Percentiles rank a stretch among this genome's conserved stretches.
Conservation (phyloP, 1,139 yeast species). For the Nematodospora anomalae region DNA sequence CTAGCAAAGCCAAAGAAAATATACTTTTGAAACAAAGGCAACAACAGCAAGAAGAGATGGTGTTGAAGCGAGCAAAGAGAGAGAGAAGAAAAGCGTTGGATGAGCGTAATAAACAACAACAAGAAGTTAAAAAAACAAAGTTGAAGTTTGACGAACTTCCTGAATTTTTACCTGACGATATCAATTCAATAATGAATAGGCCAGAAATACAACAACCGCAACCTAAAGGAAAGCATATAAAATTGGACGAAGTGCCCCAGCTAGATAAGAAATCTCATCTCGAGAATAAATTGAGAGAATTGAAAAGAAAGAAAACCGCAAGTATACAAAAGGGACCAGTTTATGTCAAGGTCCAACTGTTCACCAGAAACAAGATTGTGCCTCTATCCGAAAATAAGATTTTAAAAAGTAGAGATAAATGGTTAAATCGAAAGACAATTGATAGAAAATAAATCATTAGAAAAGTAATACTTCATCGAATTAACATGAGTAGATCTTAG, state of each 20-base stretch:
- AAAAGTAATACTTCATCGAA: too few species aligned
- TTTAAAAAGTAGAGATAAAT: constrained; percentile 49
- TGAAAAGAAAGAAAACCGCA: constrained; percentile 40
- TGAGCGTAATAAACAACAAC: constrained; percentile 49
- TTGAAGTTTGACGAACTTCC: constrained; percentile 36
- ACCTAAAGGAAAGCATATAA: constrained; percentile 34
- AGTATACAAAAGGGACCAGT: constrained; percentile 57
- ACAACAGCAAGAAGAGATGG: constrained; percentile 31
- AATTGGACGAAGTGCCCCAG: constrained; percentile 37
- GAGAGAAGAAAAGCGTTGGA: constrained; percentile 54
- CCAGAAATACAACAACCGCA: constrained; percentile 15
- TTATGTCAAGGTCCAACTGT: constrained; percentile 45
- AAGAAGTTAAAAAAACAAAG: constrained; percentile 28
- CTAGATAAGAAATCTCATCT: constrained; percentile 23
- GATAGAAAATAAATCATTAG: constrained; percentile 37
- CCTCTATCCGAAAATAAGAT: constrained; percentile 48
- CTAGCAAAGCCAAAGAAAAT: constrained; percentile 28
- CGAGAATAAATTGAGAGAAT: constrained; percentile 21
- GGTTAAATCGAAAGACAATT: constrained; percentile 61
- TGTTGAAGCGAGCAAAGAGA: constrained; percentile 37
- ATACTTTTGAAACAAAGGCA: constrained; percentile 37
- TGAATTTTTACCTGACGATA: constrained; percentile 51
- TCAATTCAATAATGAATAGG: constrained; percentile 33
- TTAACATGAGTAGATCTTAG: too few species aligned
- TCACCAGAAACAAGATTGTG: constrained; percentile 32